These are phyloP conservation scores for Chalara sp. DNA, from an alignment of 2,329 filamentous ascomycete genomes.

Conservation along the genomic window DNA sequence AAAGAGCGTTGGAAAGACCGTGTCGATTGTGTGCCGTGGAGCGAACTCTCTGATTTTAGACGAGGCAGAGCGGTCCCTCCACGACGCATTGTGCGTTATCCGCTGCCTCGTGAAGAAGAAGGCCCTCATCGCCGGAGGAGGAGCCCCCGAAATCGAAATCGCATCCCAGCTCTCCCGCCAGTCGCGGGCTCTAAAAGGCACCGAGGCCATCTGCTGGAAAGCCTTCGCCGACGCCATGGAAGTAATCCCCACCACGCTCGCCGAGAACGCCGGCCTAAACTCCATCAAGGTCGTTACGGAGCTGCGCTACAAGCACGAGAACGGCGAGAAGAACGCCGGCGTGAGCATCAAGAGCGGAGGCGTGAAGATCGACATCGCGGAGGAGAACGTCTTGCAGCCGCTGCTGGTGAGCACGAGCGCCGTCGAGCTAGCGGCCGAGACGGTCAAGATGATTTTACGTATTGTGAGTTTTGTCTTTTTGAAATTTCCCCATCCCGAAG, in stretches of 20 bases:
- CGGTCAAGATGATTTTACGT: slow-evolving; percentile 60
- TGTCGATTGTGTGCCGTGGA: slow-evolving; percentile 89
- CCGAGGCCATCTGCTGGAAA: slow-evolving; percentile 98
- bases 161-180: slow-evolving; percentile 78
- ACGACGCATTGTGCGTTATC: slow-evolving; percentile 96
- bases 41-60: slow-evolving; percentile 93
- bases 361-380: slow-evolving; percentile 92
- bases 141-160: slow-evolving; percentile 94
- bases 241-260: slow-evolving; percentile 91
- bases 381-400: slow-evolving; percentile 95
- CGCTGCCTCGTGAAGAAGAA: slow-evolving; percentile 99
- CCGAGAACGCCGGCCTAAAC: slow-evolving; percentile 95
- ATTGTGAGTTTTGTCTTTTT: background rate
- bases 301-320: slow-evolving; percentile 85
- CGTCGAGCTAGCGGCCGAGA: slow-evolving; percentile 94
- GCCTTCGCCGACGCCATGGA: slow-evolving; percentile 97
- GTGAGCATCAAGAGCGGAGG: slow-evolving; percentile 98
- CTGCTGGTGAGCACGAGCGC: slow-evolving; percentile 95
- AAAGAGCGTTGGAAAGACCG: slow-evolving; percentile 76
- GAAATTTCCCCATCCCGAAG: background rate
- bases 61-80: slow-evolving; percentile 91
- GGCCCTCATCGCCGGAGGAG: slow-evolving; percentile 94
- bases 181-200: slow-evolving; percentile 77
- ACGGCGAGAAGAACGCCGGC: slow-evolving; percentile 91
- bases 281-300: slow-evolving; percentile 99